Evolutionary conservation across 2,329 filamentous ascomycete genomes (phyloP).

Genomic region (Aspergillus sp.): DNA sequence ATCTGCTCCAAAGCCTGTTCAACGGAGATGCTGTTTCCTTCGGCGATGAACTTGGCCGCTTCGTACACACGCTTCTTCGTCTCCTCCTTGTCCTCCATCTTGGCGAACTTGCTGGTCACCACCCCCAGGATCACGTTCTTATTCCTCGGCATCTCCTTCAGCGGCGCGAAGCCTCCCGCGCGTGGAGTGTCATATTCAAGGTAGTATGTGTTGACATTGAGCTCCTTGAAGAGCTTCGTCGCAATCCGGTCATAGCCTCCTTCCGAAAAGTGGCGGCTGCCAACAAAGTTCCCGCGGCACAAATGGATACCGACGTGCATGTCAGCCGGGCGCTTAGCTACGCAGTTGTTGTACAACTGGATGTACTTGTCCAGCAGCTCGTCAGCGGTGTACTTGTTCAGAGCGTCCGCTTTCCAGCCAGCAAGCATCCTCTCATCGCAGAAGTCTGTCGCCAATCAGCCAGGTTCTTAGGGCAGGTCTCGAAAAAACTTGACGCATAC

Average conservation of each 20-base stretch:
- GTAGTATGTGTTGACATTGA: slow-evolving; percentile 59
- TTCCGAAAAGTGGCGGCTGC: slow-evolving; percentile 56
- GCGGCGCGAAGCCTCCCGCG: slow-evolving; percentile 57
- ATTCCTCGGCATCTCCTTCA: slow-evolving; percentile 50
- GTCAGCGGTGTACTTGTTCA: slow-evolving; percentile 59
- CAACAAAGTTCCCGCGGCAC: slow-evolving; percentile 58
- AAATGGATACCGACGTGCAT: slow-evolving; percentile 71
- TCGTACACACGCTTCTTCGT: slow-evolving; percentile 51
- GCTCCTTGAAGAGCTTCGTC: slow-evolving; percentile 53
- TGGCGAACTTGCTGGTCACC: slow-evolving; percentile 53
- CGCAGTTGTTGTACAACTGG: slow-evolving; percentile 63
- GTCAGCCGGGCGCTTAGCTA: slow-evolving; percentile 54
- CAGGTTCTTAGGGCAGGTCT: background rate
- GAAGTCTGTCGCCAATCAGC: slow-evolving; percentile 47
- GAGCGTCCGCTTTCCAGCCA: slow-evolving; percentile 58
- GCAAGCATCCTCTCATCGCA: slow-evolving; percentile 62
- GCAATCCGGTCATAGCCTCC: slow-evolving; percentile 60
- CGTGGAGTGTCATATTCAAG: slow-evolving; percentile 60
- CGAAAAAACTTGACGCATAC: no score
- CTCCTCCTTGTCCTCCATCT: slow-evolving; percentile 55
- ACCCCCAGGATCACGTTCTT: slow-evolving; percentile 57
- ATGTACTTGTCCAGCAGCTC: slow-evolving; percentile 68
- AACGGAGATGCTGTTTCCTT: slow-evolving; percentile 54
- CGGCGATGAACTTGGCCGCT: slow-evolving; percentile 59
- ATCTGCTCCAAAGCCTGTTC: slow-evolving; percentile 62